Base-by-base conservation (phyloP, 495 filamentous ascomycete species). In the Acidiella bohemica region DNA sequence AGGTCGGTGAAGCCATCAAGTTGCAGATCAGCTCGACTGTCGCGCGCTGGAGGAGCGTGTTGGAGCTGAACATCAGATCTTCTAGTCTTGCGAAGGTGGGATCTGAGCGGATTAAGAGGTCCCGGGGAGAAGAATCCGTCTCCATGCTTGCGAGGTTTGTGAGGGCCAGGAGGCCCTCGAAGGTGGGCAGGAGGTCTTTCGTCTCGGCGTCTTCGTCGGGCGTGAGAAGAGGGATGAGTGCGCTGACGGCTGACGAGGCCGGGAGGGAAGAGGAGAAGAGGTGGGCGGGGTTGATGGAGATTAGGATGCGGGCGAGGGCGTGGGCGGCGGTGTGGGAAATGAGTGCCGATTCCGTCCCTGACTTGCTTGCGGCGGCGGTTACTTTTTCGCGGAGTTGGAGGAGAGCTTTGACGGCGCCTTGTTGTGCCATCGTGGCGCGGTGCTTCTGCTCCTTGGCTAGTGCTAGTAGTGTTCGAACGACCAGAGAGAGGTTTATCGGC, bases 11-110 rank as follows among this genome's bases (percentile, higher is more conserved):
- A 39, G 79, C 78, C 61, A 86, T 81, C 34, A 97, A 66, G 52
- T 97, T 97, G 62, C 90, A 97, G 32, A 95, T 64, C 13, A 97
- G 68, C 61, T 97, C 87, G 21, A 80, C 80, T 1, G 83, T 73
- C 11, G 87, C 90, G 10, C 86, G 80, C 32, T 80, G 79, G 32
- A 97, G 71, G 32, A 77, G 63, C n/a, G 66, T 49, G 54, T 88
- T 88, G 32, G 70, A 72, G 20, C 75, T 80, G 4, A 96, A 71
- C 2, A 95, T 66, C 12, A 85, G 72, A 41, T 93, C 82, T 54
- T 95, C 90, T 36, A 92, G 69, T 23, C 67, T 76, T 43, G 71
- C 80, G 86, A 9, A 75, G 74, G 26, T 69, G 63, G 19, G 3
- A 3, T 34, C 32, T 27, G 21, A 80, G 76, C 22, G 87, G 28